Percentiles rank a stretch among this genome's conserved stretches.
These are phyloP conservation scores for Saprolegnia parasitica DNA, from an alignment of 352 stramenopile species.

Conservation along the genomic window DNA sequence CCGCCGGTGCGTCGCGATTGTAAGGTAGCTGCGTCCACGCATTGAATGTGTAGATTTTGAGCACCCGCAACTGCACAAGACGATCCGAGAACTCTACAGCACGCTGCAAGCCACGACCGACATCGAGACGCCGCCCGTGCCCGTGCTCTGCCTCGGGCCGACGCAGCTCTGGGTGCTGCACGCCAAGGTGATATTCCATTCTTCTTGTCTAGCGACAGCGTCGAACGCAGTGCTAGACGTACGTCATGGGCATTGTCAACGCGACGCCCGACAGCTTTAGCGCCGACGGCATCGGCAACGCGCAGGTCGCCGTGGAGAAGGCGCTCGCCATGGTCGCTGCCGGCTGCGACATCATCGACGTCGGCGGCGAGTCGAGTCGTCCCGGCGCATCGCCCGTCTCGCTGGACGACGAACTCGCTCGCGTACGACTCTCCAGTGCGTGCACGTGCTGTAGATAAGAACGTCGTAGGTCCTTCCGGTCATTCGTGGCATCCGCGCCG, in stretches of 20 bases:
- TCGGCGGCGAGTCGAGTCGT: constrained; percentile 98
- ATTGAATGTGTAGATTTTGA: constrained; percentile 43
- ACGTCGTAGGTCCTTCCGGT: constrained; percentile 88
- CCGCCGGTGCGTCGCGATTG: constrained; percentile 38
- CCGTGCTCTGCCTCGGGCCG: constrained; percentile 48
- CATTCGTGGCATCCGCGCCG: constrained; percentile 84
- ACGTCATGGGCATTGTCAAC: constrained; percentile 98
- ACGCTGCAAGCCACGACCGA: constrained; percentile 30
- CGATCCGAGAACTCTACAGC: constrained; percentile 70
- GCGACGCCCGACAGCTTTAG: constrained; percentile 99
- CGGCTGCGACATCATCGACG: constrained; percentile 95
- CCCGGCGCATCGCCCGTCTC: constrained; percentile 89
- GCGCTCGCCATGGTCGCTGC: constrained; percentile 85
- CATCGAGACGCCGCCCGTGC: constrained; percentile 9
- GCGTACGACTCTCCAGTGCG: constrained; percentile 37
- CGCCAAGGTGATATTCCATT: constrained; percentile 5
- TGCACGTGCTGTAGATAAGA: background rate
- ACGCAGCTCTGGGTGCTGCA: constrained; percentile 32
- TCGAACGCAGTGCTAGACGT: constrained; percentile 52
- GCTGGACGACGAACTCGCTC: constrained; percentile 86
- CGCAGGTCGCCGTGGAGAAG: constrained; percentile 63
- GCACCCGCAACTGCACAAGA: constrained; percentile 71
- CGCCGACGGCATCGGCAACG: constrained; percentile 78
- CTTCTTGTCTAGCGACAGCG: too few species aligned
- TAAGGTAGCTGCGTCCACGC: constrained; percentile 5